Base-by-base conservation (phyloP, 257 asterid genomes). In the Scutellaria minor region DNA sequence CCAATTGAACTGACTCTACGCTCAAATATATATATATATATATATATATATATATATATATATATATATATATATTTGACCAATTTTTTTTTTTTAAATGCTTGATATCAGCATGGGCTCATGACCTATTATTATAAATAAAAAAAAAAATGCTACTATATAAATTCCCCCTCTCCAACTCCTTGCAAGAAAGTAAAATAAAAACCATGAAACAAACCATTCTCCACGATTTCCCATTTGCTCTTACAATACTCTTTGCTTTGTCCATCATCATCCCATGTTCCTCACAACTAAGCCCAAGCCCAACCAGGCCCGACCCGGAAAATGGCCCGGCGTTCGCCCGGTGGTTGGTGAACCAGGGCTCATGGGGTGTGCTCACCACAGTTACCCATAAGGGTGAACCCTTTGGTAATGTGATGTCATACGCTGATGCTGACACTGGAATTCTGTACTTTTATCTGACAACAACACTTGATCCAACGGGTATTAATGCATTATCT, bases 321-420 rank as follows among this genome's bases (percentile, higher is more conserved):
- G 70, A 72, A 6, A 11, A 48, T 6, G 76, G 44, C 52, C 66
- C 72, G 0, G 8, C 9, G 2, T 76, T 69, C 8, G 76, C 68
- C 42, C 77, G 76, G 18, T 70, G 80, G 80, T 22, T 76, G n/a
- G 73, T 76, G 9, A 10, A 13, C 13, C 68, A 63, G 27, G 56
- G 76, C 46, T 70, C 72, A 6, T 76, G 76, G 72, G 80, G 80
- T 5, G 72, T 70, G 8, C 76, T 76, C 37, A 42, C 6, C 77
- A 70, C 76, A n/a, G 63, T 70, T 9, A 56, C 52, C 48, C 1
- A 0, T 13, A 2, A 12, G 8, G 11, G 31, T 1, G 40, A 3
- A 1, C 80, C 80, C 13, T 76, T 76, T 9, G 76, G 80, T 10
- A 76, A 76, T 6, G 68, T 76, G 2, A 40, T 54, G 42, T 70